phyloP scores from a whole-genome alignment of 139 green algal species.

The Picochlorum sp. region DNA sequence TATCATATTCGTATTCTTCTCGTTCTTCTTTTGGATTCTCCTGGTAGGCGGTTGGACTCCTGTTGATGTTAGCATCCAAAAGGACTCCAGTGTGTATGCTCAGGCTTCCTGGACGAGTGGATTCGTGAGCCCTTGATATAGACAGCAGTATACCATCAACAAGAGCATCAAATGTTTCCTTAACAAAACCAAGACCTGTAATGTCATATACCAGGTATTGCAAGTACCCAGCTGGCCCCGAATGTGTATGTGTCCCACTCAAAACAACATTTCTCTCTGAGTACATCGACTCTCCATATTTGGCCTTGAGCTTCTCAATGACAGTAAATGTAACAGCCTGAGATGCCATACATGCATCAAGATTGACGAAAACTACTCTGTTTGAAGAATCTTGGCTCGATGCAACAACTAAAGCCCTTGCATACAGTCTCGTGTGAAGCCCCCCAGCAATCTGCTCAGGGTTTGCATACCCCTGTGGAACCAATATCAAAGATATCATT shows the following conservation, averaged over 20 bases:
- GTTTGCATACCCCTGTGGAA: slow-evolving; percentile 63
- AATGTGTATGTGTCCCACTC: slow-evolving; percentile 78
- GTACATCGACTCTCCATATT: slow-evolving; percentile 61
- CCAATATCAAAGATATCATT: background rate
- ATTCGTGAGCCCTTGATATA: slow-evolving; percentile 53
- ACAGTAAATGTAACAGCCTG: slow-evolving; percentile 71
- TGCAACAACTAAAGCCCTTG: slow-evolving; percentile 61
- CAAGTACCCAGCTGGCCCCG: slow-evolving; percentile 66
- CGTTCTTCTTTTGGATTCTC: slow-evolving; percentile 64
- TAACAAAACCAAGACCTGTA: slow-evolving; percentile 68
- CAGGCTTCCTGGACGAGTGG: slow-evolving; percentile 38
- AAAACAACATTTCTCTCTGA: slow-evolving; percentile 62
- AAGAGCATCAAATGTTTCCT: slow-evolving; percentile 64
- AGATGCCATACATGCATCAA: slow-evolving; percentile 80
- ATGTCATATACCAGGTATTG: slow-evolving; percentile 72
- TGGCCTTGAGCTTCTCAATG: slow-evolving; percentile 44
- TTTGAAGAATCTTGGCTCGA: slow-evolving; percentile 34
- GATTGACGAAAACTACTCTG: slow-evolving; percentile 68
- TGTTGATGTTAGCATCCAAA: slow-evolving; percentile 64
- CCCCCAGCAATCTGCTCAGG: slow-evolving; percentile 56
- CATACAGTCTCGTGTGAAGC: slow-evolving; percentile 67
- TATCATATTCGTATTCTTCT: slow-evolving; percentile 43
- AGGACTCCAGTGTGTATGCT: slow-evolving; percentile 36
- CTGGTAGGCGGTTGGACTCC: slow-evolving; percentile 71
- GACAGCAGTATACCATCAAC: slow-evolving; percentile 64